Evolutionary conservation across 306 rosid species (phyloP), one percentile per base, ranked within the genome.

Genomic region (Dalbergia oliveri): DNA sequence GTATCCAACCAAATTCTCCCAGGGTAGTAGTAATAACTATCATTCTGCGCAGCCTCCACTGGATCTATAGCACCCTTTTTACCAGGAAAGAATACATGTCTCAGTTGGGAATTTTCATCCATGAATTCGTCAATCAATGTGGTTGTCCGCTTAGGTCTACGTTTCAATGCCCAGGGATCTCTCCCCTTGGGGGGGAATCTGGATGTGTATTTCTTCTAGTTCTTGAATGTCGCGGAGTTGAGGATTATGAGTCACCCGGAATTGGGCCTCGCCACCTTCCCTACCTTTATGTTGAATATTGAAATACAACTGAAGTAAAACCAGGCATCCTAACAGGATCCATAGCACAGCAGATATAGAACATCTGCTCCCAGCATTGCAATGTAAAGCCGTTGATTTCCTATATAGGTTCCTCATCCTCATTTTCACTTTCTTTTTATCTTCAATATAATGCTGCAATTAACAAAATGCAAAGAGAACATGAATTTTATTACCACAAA

Each of bases 1-100:
- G 92, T 89, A 81, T 94, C 98, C 90, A 94, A 68, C 97, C 98
- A 94, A 66, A 91, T 85, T 73, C 94, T 86, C 82, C 96, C 97
- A 5, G 98, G 94, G 65, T 84, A 73, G 79, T 90, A 92, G 93
- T 88, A 85, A 83, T 79, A 83, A 78, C 86, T 92, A 56, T 88
- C 96, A 64, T 94, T 92, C 78, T 91, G 91, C 0, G 19, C 59
- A 26, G 86, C 84, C 86, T 57, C 86, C 77, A 64, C 59, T 11
- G 97, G 93, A 84, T 84, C 87, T 66, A 92, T 64, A 21, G 87
- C 88, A 65, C 83, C 83, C 77, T 64, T 89, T 44, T 62, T 75
- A 78, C 82, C 87, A 50, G 97, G 98, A 84, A 91, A 94, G 83
- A 94, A 91, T 21, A 76, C 72, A 23, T 82, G 90, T 65, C 98